A percentile compares a stretch with the other conserved stretches of the same genome.
Evolutionary conservation across 1,139 yeast genomes (phyloP).

Genomic region (Lodderomyces pseudojiufengensis): DNA sequence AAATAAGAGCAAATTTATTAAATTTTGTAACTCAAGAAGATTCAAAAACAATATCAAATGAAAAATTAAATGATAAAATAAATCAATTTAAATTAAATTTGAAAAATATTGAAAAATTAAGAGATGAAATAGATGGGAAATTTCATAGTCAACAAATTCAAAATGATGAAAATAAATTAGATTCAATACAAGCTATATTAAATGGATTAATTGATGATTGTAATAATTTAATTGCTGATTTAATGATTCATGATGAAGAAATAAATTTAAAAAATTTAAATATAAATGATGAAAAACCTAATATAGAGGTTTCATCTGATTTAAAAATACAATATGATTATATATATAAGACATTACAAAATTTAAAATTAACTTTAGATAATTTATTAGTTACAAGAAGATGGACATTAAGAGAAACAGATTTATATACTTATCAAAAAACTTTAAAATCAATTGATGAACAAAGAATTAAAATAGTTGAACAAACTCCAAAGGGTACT

Average conservation of each 20-base stretch:
- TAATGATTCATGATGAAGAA: slow-evolving; percentile 37
- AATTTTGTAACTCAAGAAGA: slow-evolving; percentile 29
- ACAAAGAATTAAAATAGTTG: slow-evolving; percentile 42
- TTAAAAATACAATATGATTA: slow-evolving; percentile 15
- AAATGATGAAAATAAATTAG: slow-evolving; percentile 22
- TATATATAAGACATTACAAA: slow-evolving; percentile 44
- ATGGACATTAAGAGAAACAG: slow-evolving; percentile 96
- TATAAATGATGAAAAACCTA: slow-evolving; percentile 11
- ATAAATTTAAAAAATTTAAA: slow-evolving; percentile 15
- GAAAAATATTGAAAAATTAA: slow-evolving; percentile 27
- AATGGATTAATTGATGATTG: slow-evolving; percentile 82
- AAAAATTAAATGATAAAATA: slow-evolving; percentile 17
- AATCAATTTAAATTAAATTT: slow-evolving; percentile 23
- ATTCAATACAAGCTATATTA: slow-evolving; percentile 51
- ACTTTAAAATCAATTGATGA: slow-evolving; percentile 70
- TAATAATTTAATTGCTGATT: slow-evolving; percentile 66
- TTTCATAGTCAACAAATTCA: slow-evolving; percentile 19
- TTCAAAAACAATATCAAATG: slow-evolving; percentile 10
- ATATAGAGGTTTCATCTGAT: not conserved
- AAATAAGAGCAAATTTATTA: slow-evolving; percentile 32
- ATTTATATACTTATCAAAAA: slow-evolving; percentile 77
- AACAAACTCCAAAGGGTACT: slow-evolving; percentile 5
- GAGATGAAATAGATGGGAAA: slow-evolving; percentile 34
- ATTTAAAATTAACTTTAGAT: slow-evolving; percentile 69
- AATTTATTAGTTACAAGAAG: slow-evolving; percentile 84